phyloP scores from a whole-genome alignment of 345 rosid genomes.

The Euphorbia tirucalli region DNA sequence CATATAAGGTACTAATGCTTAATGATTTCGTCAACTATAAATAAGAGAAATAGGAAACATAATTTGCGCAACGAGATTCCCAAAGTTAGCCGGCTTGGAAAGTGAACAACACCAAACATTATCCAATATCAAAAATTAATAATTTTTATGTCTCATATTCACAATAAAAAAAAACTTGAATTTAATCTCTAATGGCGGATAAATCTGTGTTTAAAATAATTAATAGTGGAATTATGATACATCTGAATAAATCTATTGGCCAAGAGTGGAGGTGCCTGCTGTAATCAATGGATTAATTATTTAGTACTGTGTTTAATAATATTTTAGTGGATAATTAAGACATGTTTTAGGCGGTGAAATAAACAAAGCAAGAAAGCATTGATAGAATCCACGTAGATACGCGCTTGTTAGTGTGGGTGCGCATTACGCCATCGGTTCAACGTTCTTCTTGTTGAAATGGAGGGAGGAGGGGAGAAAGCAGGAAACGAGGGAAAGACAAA shows the following conservation, averaged over 20 bases:
- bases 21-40: too few relatives aligned
- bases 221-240: slow-evolving; percentile 2
- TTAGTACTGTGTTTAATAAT: too few relatives aligned
- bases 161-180: too few relatives aligned
- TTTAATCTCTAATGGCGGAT: background rate
- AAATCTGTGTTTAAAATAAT: too few relatives aligned
- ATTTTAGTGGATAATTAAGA: background rate
- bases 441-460: slow-evolving; percentile 11
- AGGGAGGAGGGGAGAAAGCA: background rate
- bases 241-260: slow-evolving; percentile 2
- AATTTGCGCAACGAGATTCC: background rate
- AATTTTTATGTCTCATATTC: background rate
- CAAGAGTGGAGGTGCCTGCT: slow-evolving; percentile 5
- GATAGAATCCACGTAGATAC: slow-evolving; percentile 54
- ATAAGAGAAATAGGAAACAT: too few relatives aligned
- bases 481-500: background rate
- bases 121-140: too few relatives aligned
- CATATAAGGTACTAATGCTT: too few relatives aligned
- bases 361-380: slow-evolving; percentile 33
- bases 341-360: slow-evolving; percentile 22
- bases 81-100: slow-evolving; percentile 1
- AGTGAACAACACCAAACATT: background rate
- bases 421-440: slow-evolving; percentile 36
- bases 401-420: slow-evolving; percentile 47
- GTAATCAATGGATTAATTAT: background rate